phyloP scores from a whole-genome alignment of 2,329 filamentous ascomycete species.

The Diaporthe destruens region DNA sequence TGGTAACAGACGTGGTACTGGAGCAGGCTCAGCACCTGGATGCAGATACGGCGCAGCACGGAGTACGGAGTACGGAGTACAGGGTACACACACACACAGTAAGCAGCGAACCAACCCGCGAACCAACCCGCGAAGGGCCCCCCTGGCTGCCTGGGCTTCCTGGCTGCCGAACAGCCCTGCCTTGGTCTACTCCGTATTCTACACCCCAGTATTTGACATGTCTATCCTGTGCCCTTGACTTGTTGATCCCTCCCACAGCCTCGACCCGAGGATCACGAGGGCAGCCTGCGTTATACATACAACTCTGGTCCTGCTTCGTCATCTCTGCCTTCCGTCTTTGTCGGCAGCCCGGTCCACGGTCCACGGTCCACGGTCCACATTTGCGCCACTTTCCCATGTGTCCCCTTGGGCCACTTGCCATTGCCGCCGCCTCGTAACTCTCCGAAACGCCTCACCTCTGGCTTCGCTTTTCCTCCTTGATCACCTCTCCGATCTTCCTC shows the following conservation, averaged over 20 bases:
- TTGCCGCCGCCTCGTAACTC: slow-evolving; percentile 2
- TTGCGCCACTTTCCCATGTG: slow-evolving; percentile 24
- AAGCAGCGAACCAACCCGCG: slow-evolving; percentile 4
- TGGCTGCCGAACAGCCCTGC: slow-evolving; percentile 18
- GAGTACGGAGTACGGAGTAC: no score
- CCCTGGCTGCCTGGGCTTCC: background rate
- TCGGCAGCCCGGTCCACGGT: slow-evolving; percentile 4
- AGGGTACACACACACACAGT: no score
- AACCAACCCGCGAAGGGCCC: background rate
- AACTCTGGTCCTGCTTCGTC: slow-evolving; percentile 15
- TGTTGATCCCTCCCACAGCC: slow-evolving; percentile 1
- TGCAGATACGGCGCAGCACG: background rate
- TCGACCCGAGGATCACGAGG: slow-evolving; percentile 24
- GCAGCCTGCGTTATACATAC: slow-evolving; percentile 2
- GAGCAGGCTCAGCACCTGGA: background rate
- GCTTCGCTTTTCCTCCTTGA: slow-evolving; percentile 10
- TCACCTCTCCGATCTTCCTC: slow-evolving; percentile 4
- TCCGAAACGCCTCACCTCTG: background rate
- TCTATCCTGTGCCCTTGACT: slow-evolving; percentile 17
- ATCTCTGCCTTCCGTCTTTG: background rate
- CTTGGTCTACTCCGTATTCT: background rate
- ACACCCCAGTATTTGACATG: background rate
- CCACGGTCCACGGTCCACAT: slow-evolving; percentile 2
- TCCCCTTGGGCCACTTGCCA: slow-evolving; percentile 12
- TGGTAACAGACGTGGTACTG: no score